phyloP scores from a whole-genome alignment of 345 rosid genomes.

The Bruguiera sexangula region DNA sequence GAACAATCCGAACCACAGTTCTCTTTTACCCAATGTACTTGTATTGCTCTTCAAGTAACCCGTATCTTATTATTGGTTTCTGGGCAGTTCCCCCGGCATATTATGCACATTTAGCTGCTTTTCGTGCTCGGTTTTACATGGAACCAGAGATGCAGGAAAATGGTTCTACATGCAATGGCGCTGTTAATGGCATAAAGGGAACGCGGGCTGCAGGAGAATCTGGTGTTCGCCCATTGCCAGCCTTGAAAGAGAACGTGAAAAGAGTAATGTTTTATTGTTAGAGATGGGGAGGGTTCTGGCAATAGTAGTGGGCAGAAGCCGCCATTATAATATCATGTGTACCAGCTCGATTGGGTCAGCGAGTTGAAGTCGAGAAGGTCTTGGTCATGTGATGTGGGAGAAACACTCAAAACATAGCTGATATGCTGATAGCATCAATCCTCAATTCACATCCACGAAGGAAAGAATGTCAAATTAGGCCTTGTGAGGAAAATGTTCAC shows the following conservation, averaged over 20 bases:
- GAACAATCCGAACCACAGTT: too few relatives aligned
- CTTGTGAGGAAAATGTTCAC: constrained; percentile 33
- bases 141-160: constrained; percentile 90
- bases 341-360: constrained; percentile 3
- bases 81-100: constrained; percentile 93
- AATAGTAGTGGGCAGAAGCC: background rate
- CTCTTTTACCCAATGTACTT: too few relatives aligned
- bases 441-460: background rate
- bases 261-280: constrained; percentile 96
- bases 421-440: background rate
- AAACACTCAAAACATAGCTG: background rate
- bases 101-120: constrained; percentile 97
- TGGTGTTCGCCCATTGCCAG: constrained; percentile 79
- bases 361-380: constrained; percentile 4
- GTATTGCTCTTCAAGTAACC: background rate
- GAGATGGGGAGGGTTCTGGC: background rate
- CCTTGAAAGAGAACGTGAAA: constrained; percentile 97
- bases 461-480: constrained; percentile 26
- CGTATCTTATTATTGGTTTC: background rate
- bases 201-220: constrained; percentile 47
- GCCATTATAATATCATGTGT: background rate
- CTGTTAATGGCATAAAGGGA: constrained; percentile 27
- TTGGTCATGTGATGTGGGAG: constrained; percentile 19
- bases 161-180: constrained; percentile 43
- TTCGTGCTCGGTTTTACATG: constrained; percentile 92